Evolutionary conservation across 352 stramenopile species (phyloP).

Genomic region (Phytophthora macrochlamydospora): DNA sequence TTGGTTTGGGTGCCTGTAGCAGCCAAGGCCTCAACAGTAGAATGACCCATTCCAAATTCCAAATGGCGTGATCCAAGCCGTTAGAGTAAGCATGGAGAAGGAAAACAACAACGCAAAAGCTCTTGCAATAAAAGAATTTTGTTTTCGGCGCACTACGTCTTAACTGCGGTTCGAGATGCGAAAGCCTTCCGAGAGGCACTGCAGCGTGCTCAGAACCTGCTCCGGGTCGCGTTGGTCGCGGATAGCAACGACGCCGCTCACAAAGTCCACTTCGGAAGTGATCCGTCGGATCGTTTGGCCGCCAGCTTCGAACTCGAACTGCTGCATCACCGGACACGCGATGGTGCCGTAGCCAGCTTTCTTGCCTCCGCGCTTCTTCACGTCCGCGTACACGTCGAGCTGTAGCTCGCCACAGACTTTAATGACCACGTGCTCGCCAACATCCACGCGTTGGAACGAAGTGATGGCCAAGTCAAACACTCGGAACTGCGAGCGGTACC

Average conservation of each 20-base stretch:
- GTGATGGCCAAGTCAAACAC: slow-evolving; percentile 40
- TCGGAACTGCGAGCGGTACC: slow-evolving; percentile 51
- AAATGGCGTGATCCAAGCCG: too few species aligned
- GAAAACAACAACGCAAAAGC: too few species aligned
- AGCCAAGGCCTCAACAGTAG: too few species aligned
- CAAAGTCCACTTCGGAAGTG: slow-evolving; percentile 55
- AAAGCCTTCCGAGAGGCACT: slow-evolving; percentile 27
- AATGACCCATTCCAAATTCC: too few species aligned
- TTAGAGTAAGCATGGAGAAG: too few species aligned
- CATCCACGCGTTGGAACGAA: slow-evolving; percentile 35
- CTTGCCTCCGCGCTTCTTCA: slow-evolving; percentile 2
- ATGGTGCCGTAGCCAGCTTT: slow-evolving; percentile 17
- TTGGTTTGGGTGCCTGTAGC: too few species aligned
- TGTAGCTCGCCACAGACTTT: slow-evolving; percentile 29
- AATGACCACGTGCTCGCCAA: slow-evolving; percentile 44
- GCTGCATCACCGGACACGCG: slow-evolving; percentile 47
- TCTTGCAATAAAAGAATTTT: not conserved
- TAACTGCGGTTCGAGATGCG: slow-evolving; percentile 20
- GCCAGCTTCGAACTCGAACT: slow-evolving; percentile 46
- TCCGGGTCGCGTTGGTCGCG: slow-evolving; percentile 21
- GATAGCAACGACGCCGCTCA: slow-evolving; percentile 23
- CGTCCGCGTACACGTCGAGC: slow-evolving; percentile 20
- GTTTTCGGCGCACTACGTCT: not conserved
- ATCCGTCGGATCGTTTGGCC: slow-evolving; percentile 37
- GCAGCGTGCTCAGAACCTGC: slow-evolving; percentile 28